Evolutionary conservation across 2,329 filamentous ascomycete species (phyloP).

Genomic region (Exophiala dermatitidis): DNA sequence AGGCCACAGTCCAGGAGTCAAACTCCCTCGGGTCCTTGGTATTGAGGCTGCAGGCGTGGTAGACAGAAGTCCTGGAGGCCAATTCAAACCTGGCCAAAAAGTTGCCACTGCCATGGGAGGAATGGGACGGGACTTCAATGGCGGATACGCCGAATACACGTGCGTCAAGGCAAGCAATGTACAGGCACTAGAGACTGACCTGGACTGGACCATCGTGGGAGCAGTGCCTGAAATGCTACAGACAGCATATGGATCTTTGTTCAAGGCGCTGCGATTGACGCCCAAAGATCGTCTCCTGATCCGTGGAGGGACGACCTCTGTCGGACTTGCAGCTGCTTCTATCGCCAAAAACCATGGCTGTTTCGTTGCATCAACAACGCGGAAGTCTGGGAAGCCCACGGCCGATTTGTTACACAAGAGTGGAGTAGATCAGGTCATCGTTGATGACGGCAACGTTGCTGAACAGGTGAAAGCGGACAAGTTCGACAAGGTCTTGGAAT

Average conservation of each 20-base stretch:
- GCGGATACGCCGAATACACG: constrained; percentile 46
- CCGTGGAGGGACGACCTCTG: constrained; percentile 44
- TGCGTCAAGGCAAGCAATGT: constrained; percentile 39
- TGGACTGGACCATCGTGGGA: constrained; percentile 41
- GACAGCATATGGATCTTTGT: constrained; percentile 43
- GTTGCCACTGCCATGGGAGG: constrained; percentile 47
- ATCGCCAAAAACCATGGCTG: constrained; percentile 40
- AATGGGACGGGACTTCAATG: constrained; percentile 43
- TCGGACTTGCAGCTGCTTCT: constrained; percentile 43
- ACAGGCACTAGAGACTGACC: constrained; percentile 30
- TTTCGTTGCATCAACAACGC: constrained; percentile 37
- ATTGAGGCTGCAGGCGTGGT: constrained; percentile 43
- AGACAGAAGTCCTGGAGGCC: constrained; percentile 30
- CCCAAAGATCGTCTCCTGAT: constrained; percentile 41
- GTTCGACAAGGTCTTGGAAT: constrained; percentile 42
- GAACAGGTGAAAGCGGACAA: constrained; percentile 31
- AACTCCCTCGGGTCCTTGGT: constrained; percentile 41
- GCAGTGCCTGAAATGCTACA: constrained; percentile 48
- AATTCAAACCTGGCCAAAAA: constrained; percentile 36
- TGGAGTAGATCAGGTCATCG: constrained; percentile 40
- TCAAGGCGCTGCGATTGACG: constrained; percentile 35
- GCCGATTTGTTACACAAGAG: constrained; percentile 33
- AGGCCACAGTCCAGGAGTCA: constrained; percentile 37
- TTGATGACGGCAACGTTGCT: constrained; percentile 40
- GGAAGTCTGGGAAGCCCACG: constrained; percentile 32